These are phyloP conservation scores for Eimeria mitis DNA, from an alignment of 169 alveolate genomes.

Conservation along the genomic window DNA sequence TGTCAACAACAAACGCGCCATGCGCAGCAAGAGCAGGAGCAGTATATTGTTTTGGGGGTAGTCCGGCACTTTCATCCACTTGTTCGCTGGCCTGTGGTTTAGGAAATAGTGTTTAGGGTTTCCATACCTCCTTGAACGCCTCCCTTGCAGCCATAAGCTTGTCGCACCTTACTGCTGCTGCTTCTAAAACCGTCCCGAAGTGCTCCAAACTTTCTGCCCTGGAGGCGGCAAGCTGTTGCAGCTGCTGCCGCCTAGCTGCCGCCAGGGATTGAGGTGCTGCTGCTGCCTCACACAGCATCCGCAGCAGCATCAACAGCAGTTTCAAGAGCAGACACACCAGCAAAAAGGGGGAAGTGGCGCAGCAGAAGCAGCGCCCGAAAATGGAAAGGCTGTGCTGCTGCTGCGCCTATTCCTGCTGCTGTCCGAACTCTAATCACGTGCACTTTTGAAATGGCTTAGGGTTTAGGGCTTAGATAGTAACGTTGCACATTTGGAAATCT, in stretches of 20 bases:
- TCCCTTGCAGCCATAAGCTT: constrained; percentile 21
- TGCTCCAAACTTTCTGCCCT: constrained; percentile 29
- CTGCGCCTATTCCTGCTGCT: neutral
- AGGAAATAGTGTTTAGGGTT: neutral
- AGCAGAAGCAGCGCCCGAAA: neutral
- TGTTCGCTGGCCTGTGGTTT: neutral
- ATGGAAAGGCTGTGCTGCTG: neutral
- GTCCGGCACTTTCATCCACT: neutral
- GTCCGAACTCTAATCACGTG: neutral
- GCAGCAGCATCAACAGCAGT: neutral
- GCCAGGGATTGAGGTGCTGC: constrained; percentile 68
- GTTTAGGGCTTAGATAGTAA: neutral
- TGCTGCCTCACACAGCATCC: constrained; percentile 9
- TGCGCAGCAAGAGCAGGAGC: constrained; percentile 1
- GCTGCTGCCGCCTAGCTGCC: constrained; percentile 29
- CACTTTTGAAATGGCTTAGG: neutral
- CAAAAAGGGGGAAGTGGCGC: neutral
- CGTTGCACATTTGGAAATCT: constrained; percentile 22
- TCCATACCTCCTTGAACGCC: constrained; percentile 40
- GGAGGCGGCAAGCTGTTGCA: constrained; percentile 42
- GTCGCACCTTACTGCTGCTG: constrained; percentile 48
- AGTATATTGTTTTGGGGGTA: neutral
- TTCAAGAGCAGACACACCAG: neutral
- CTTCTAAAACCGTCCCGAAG: neutral
- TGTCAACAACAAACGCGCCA: neutral